phyloP scores from a whole-genome alignment of 345 rosid genomes.

The Arabidopsis suecica region DNA sequence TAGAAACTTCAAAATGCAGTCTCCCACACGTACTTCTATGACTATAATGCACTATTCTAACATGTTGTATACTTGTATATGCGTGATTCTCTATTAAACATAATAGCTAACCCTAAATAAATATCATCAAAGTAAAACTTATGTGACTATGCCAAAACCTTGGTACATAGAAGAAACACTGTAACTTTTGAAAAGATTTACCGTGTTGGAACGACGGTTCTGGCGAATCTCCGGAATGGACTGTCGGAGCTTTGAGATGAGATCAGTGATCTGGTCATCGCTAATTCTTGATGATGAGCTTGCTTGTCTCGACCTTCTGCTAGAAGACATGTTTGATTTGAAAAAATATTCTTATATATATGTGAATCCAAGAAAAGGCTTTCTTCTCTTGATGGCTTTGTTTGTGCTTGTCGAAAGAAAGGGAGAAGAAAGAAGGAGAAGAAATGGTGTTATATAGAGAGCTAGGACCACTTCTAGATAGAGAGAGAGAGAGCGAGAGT shows the following conservation, averaged over 20 bases:
- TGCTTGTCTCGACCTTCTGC: constrained; percentile 89
- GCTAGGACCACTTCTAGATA: constrained; percentile 59
- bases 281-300: constrained; percentile 71
- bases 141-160: background rate
- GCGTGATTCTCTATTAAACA: constrained; percentile 10
- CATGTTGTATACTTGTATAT: constrained; percentile 20
- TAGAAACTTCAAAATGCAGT: constrained; percentile 41
- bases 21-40: constrained; percentile 34
- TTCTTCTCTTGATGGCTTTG: constrained; percentile 29
- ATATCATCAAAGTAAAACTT: constrained; percentile 22
- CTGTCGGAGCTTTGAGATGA: constrained; percentile 81
- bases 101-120: constrained; percentile 11
- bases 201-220: constrained; percentile 81
- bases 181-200: constrained; percentile 25
- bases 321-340: constrained; percentile 74
- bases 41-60: constrained; percentile 31
- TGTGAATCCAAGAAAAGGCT: constrained; percentile 28
- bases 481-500: constrained; percentile 38
- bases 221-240: constrained; percentile 90
- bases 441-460: constrained; percentile 66
- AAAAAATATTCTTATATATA: background rate
- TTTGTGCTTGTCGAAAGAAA: constrained; percentile 31
- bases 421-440: constrained; percentile 56
- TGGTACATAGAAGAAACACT: background rate
- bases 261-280: constrained; percentile 91